phyloP scores from a whole-genome alignment of 768 basidiomycete species.

The Tylopilus balloui region DNA sequence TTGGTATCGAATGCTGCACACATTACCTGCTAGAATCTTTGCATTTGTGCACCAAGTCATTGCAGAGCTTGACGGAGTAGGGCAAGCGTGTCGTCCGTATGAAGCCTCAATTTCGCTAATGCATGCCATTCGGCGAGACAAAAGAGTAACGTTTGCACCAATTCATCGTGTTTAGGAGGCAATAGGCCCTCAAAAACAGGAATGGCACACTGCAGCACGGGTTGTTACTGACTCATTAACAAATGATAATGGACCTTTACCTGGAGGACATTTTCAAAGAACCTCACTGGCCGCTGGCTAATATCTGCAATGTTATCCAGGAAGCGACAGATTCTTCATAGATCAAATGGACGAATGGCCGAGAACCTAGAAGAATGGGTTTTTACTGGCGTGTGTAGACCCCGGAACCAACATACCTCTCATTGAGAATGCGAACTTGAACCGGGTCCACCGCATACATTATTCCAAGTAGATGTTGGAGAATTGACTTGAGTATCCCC shows the following conservation, averaged over 20 bases:
- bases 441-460: background rate
- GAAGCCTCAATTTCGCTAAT: background rate
- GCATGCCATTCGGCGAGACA: slow-evolving; percentile 16
- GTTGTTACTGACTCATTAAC: background rate
- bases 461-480: background rate
- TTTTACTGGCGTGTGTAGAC: background rate
- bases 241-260: background rate
- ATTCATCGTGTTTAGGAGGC: slow-evolving; percentile 18
- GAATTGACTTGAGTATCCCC: background rate
- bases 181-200: slow-evolving; percentile 40
- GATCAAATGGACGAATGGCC: background rate
- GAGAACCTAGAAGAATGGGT: background rate
- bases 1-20: background rate
- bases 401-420: background rate
- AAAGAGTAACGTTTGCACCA: slow-evolving; percentile 23
- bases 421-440: background rate
- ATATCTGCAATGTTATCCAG: slow-evolving; percentile 33
- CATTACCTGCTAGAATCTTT: background rate
- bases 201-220: slow-evolving; percentile 28
- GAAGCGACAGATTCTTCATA: slow-evolving; percentile 35
- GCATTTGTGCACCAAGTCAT: background rate
- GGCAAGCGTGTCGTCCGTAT: background rate
- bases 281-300: slow-evolving; percentile 26
- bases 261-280: slow-evolving; percentile 14
- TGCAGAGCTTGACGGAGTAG: background rate